Conservation (phyloP, 2,329 filamentous ascomycete genomes). For the Phoma sp. region DNA sequence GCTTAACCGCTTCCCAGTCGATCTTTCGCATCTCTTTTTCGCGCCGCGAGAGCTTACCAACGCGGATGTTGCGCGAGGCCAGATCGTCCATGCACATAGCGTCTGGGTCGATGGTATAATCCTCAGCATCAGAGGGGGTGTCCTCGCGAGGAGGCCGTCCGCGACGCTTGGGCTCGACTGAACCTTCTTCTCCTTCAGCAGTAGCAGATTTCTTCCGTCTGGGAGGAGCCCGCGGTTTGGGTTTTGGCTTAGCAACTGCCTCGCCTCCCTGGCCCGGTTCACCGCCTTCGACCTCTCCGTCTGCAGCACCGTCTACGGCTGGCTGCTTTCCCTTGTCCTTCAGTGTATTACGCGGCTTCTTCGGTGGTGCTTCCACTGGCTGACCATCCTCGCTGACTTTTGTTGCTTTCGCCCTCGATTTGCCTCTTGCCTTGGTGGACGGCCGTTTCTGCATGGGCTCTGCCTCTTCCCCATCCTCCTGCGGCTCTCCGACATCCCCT, state of each 20-base stretch:
- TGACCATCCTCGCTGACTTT: slow-evolving; percentile 21
- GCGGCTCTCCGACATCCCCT: slow-evolving; percentile 10
- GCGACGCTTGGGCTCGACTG: slow-evolving; percentile 27
- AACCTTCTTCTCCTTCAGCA: slow-evolving; percentile 19
- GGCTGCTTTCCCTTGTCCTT: slow-evolving; percentile 30
- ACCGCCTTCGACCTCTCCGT: slow-evolving; percentile 12
- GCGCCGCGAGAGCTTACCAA: slow-evolving; percentile 76
- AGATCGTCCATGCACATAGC: slow-evolving; percentile 75
- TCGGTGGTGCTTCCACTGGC: slow-evolving; percentile 19
- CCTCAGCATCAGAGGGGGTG: slow-evolving; percentile 47
- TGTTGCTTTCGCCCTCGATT: slow-evolving; percentile 19
- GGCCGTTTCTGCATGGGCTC: slow-evolving; percentile 17
- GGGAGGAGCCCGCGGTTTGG: slow-evolving; percentile 26
- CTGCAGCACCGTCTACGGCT: slow-evolving; percentile 5
- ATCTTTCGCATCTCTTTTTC: slow-evolving; percentile 75
- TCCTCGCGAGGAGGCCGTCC: slow-evolving; percentile 36
- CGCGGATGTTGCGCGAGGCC: slow-evolving; percentile 65
- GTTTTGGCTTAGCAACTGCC: slow-evolving; percentile 15
- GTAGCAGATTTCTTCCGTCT: slow-evolving; percentile 23
- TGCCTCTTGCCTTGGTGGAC: slow-evolving; percentile 27
- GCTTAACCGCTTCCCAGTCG: slow-evolving; percentile 60
- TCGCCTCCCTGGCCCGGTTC: slow-evolving; percentile 8
- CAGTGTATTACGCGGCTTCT: slow-evolving; percentile 39
- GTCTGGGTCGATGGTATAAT: slow-evolving; percentile 64
- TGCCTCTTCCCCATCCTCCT: slow-evolving; percentile 21